phyloP scores from a whole-genome alignment of 495 filamentous ascomycete genomes.

The Penicillium roqueforti region DNA sequence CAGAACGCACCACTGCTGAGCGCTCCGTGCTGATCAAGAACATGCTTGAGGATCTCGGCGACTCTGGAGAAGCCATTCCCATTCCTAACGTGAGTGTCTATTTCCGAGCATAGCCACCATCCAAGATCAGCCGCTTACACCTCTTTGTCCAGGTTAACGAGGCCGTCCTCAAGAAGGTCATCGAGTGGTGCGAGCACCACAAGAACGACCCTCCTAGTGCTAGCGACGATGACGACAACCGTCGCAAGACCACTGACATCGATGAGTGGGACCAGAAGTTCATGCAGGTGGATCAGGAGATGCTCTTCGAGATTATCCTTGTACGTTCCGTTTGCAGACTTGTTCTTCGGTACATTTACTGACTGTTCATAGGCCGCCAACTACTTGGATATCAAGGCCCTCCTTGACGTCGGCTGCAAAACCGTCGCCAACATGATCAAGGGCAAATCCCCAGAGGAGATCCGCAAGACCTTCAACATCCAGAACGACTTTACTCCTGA shows the following conservation, averaged over 20 bases:
- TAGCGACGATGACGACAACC: conserved; percentile 87
- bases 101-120: neutral
- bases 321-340: conserved; percentile 49
- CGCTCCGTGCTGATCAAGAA: conserved; percentile 96
- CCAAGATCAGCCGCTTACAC: neutral
- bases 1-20: conserved; percentile 82
- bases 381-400: conserved; percentile 67
- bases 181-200: conserved; percentile 97
- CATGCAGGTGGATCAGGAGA: conserved; percentile 99
- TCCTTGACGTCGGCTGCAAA: conserved; percentile 66
- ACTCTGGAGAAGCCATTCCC: conserved; percentile 64
- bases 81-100: conserved; percentile 74
- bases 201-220: conserved; percentile 73
- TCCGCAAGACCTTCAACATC: conserved; percentile 74
- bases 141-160: conserved; percentile 70
- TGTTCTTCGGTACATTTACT: neutral
- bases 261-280: conserved; percentile 99
- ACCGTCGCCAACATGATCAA: conserved; percentile 72
- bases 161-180: conserved; percentile 85
- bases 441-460: conserved; percentile 68
- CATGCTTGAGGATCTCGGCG: conserved; percentile 88
- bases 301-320: conserved; percentile 98
- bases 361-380: conserved; percentile 53
- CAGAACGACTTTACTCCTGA: conserved; percentile 72
- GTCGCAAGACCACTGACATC: conserved; percentile 98